Percentiles rank a stretch among this genome's conserved stretches.
phyloP scores from a whole-genome alignment of 73 alveolate species.

The Uronychia binucleata region DNA sequence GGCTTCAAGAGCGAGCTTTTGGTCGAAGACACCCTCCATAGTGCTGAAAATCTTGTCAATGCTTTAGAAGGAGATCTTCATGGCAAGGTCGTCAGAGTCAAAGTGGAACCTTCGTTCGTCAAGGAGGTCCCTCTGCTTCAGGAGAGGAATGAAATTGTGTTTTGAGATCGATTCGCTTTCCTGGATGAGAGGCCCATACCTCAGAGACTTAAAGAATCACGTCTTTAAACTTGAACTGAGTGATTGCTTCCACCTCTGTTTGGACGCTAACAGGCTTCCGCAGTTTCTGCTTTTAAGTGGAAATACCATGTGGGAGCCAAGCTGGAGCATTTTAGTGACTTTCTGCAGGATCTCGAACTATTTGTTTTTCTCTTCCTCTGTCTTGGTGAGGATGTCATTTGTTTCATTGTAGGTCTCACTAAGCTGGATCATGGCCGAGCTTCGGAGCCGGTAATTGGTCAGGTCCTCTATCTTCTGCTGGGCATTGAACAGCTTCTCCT shows the following conservation, averaged over 20 bases:
- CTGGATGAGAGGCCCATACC: too few relatives aligned
- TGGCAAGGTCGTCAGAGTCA: not conserved
- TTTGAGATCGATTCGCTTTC: too few relatives aligned
- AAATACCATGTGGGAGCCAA: not conserved
- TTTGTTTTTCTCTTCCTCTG: not conserved
- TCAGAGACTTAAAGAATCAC: not conserved
- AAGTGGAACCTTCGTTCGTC: too few relatives aligned
- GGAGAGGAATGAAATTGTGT: too few relatives aligned
- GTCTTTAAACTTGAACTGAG: not conserved
- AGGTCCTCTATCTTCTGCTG: not conserved
- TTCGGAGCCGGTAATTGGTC: not conserved
- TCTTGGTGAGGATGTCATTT: not conserved
- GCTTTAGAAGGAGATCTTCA: not conserved
- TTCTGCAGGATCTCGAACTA: not conserved
- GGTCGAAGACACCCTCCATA: too few relatives aligned
- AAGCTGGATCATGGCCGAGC: not conserved
- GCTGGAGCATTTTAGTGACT: not conserved
- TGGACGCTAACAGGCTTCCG: not conserved
- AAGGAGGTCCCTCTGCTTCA: too few relatives aligned
- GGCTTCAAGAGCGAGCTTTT: too few relatives aligned
- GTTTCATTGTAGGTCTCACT: not conserved
- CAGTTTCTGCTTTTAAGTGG: not conserved
- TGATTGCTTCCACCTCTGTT: not conserved
- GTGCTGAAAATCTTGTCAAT: not conserved
- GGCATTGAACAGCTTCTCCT: not conserved